These are phyloP conservation scores for Erythrobasidium yunnanense DNA, from an alignment of 768 basidiomycete genomes.

Conservation along the genomic window DNA sequence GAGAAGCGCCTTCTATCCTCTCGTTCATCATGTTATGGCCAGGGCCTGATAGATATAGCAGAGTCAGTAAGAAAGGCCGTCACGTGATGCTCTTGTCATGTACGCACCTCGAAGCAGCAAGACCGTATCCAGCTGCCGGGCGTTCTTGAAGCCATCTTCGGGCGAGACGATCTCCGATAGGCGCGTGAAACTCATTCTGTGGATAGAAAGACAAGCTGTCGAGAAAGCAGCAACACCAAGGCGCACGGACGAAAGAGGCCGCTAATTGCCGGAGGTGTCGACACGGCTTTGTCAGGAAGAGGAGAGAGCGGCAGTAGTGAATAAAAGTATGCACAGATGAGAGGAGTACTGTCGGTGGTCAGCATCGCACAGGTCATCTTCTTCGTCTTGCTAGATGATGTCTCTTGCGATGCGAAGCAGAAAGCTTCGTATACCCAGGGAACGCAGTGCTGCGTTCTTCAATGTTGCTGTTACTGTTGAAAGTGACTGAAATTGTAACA, in stretches of 20 bases:
- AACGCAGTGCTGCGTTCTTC: too few species aligned
- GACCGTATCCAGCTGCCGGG: constrained; percentile 9
- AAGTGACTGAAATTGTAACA: too few species aligned
- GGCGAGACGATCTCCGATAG: constrained; percentile 15
- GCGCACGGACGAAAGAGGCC: neutral
- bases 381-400: too few species aligned
- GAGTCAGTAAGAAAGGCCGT: neutral
- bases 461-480: too few species aligned
- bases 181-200: constrained; percentile 5
- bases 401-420: too few species aligned
- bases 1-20: neutral
- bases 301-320: too few species aligned
- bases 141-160: constrained; percentile 2
- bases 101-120: constrained; percentile 10
- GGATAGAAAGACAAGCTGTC: neutral
- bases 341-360: too few species aligned
- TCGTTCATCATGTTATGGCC: constrained; percentile 21
- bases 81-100: neutral
- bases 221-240: neutral
- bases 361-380: too few species aligned
- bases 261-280: too few species aligned
- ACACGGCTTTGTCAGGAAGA: too few species aligned
- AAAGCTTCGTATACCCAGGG: too few species aligned
- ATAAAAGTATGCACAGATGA: too few species aligned
- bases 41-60: neutral